Evolutionary conservation across 371 early-diverging fungal species (phyloP).

Genomic region (Capillidium heterosporum): DNA sequence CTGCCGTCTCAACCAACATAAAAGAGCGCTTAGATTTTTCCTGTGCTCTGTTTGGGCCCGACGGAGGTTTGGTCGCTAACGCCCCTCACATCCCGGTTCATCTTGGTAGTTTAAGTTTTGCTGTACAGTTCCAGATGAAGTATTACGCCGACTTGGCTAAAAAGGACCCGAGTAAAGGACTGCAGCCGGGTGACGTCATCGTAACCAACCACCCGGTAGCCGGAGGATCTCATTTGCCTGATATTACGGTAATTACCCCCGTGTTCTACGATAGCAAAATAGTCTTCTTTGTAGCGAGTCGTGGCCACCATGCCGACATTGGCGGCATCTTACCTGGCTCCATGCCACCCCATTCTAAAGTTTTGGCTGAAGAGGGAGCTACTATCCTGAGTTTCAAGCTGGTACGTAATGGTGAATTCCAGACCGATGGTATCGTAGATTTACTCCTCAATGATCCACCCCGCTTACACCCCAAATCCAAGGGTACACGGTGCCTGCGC

Average conservation of each 20-base stretch:
- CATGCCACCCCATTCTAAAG: constrained; percentile 69
- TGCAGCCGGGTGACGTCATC: constrained; percentile 78
- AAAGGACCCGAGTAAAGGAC: constrained; percentile 14
- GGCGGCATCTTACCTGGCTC: constrained; percentile 72
- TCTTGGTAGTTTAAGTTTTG: constrained; percentile 82
- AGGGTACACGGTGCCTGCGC: constrained; percentile 61
- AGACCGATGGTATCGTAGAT: constrained; percentile 48
- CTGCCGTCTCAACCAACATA: constrained; percentile 88
- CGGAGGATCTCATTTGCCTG: constrained; percentile 90
- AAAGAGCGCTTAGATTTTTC: constrained; percentile 93
- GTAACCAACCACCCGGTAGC: constrained; percentile 92
- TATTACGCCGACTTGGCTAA: constrained; percentile 21
- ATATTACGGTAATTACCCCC: constrained; percentile 92
- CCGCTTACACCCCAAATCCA: constrained; percentile 55
- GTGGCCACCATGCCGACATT: constrained; percentile 95
- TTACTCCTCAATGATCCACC: constrained; percentile 65
- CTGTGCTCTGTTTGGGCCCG: constrained; percentile 89
- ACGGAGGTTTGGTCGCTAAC: constrained; percentile 76
- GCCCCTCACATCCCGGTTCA: constrained; percentile 95
- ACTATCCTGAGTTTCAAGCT: constrained; percentile 77
- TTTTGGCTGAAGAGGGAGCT: constrained; percentile 87
- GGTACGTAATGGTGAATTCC: constrained; percentile 60
- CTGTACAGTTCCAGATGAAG: constrained; percentile 74
- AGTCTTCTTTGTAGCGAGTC: constrained; percentile 86
- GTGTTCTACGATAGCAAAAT: constrained; percentile 69